These are phyloP conservation scores for Stevia rebaudiana DNA, from an alignment of 140 eudicot species.

Conservation along the genomic window DNA sequence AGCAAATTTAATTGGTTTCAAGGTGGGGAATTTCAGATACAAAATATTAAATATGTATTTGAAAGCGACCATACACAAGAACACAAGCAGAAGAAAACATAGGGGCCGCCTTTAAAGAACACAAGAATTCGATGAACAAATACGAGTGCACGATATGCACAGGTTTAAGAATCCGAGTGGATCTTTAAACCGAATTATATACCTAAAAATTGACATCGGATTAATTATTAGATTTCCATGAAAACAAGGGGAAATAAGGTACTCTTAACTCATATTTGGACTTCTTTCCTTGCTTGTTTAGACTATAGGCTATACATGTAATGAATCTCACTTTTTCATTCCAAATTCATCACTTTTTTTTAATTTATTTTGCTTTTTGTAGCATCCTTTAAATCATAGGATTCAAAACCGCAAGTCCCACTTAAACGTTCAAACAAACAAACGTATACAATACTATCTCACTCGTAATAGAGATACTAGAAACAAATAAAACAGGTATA, in stretches of 20 bases:
- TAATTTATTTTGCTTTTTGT: neutral
- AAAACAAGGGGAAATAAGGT: neutral
- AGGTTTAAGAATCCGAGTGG: neutral
- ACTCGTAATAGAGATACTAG: neutral
- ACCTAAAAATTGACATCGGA: neutral
- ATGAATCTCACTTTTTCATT: neutral
- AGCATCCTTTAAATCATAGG: neutral
- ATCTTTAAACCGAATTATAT: conserved; percentile 1
- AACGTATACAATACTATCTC: neutral
- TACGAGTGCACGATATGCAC: neutral
- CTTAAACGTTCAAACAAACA: neutral
- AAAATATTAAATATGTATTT: conserved; percentile 8
- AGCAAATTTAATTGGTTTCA: conserved; percentile 3
- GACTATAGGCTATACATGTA: neutral
- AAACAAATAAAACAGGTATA: too few species aligned
- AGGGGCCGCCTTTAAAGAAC: conserved; percentile 17
- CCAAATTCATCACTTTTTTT: neutral
- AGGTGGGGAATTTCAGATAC: conserved; percentile 14
- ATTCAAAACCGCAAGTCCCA: neutral
- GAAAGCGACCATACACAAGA: conserved; percentile 13
- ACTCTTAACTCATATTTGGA: neutral
- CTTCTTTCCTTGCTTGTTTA: neutral
- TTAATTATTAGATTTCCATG: neutral
- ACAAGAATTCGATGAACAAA: conserved; percentile 13
- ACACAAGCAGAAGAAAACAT: conserved; percentile 16